Evolutionary conservation across 768 basidiomycete species (phyloP).

Genomic region (Mycena venus): DNA sequence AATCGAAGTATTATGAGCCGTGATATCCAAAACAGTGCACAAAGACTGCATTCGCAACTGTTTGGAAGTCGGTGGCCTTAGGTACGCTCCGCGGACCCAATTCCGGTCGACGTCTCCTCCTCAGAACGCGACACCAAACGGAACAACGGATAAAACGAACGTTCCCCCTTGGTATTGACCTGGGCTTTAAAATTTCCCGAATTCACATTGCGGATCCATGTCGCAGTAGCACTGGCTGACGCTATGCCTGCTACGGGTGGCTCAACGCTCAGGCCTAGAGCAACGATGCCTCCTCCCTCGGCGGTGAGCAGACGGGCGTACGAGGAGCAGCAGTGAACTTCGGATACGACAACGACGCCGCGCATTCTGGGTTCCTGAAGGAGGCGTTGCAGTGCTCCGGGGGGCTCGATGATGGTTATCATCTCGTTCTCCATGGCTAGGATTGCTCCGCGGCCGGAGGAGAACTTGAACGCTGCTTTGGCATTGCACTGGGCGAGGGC

Average conservation of each 20-base stretch:
- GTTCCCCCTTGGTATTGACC: constrained; percentile 36
- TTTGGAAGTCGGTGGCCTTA: no score
- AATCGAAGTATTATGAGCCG: no score
- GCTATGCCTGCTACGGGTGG: constrained; percentile 34
- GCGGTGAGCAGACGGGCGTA: constrained; percentile 46
- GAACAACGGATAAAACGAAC: constrained; percentile 44
- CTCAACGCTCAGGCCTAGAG: constrained; percentile 42
- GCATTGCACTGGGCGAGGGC: constrained; percentile 40
- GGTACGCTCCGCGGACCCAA: no score
- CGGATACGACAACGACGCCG: constrained; percentile 46
- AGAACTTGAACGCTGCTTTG: constrained; percentile 44
- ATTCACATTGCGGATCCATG: constrained; percentile 39
- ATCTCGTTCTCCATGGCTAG: constrained; percentile 47
- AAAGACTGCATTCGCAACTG: no score
- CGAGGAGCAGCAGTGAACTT: constrained; percentile 48
- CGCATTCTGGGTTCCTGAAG: constrained; percentile 40
- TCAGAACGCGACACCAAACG: constrained; percentile 43
- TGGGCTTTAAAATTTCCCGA: constrained; percentile 44
- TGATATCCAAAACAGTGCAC: no score
- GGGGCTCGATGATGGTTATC: constrained; percentile 42
- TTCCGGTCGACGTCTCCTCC: constrained; percentile 30
- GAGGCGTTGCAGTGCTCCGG: constrained; percentile 42
- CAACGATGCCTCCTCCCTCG: constrained; percentile 31
- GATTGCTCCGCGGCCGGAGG: constrained; percentile 43
- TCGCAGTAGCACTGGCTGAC: constrained; percentile 20